Evolutionary conservation across 352 stramenopile species (phyloP).

Genomic region (Phytopythium boreale): DNA sequence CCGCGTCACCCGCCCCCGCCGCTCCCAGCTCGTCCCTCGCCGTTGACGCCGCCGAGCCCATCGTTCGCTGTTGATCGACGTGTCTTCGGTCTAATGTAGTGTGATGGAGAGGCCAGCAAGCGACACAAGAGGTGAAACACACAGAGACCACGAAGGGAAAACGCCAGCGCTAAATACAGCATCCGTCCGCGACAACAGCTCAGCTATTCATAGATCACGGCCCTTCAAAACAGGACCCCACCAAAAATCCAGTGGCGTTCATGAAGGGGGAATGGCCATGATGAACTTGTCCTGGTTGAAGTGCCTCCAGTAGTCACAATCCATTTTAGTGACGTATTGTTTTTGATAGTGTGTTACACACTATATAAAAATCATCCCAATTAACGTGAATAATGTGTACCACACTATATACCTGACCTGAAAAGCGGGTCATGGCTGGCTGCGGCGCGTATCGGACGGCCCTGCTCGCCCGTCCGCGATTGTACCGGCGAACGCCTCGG

Average conservation of each 20-base stretch:
- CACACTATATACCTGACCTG: not conserved
- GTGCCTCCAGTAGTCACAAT: not conserved
- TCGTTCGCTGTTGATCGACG: slow-evolving; percentile 7
- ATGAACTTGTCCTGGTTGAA: not conserved
- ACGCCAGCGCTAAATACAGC: not conserved
- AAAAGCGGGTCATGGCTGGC: not conserved
- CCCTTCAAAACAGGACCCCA: no score
- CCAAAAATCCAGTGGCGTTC: no score
- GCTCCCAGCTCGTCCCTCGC: slow-evolving; percentile 38
- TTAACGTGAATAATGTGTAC: not conserved
- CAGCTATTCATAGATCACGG: not conserved
- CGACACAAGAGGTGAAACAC: not conserved
- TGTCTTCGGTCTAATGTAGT: not conserved
- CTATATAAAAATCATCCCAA: no score
- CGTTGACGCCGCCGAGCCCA: slow-evolving; percentile 67
- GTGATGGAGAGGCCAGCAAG: no score
- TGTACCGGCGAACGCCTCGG: not conserved
- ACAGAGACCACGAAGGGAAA: not conserved
- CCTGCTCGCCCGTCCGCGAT: not conserved
- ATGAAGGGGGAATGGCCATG: no score
- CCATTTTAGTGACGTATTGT: not conserved
- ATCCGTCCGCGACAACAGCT: no score
- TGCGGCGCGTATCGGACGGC: not conserved
- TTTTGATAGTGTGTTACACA: not conserved
- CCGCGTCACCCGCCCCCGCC: not conserved